Percentiles rank a stretch among this genome's conserved stretches.
phyloP scores from a whole-genome alignment of 78 protist genomes.

The Dictyostelium capitatum region DNA sequence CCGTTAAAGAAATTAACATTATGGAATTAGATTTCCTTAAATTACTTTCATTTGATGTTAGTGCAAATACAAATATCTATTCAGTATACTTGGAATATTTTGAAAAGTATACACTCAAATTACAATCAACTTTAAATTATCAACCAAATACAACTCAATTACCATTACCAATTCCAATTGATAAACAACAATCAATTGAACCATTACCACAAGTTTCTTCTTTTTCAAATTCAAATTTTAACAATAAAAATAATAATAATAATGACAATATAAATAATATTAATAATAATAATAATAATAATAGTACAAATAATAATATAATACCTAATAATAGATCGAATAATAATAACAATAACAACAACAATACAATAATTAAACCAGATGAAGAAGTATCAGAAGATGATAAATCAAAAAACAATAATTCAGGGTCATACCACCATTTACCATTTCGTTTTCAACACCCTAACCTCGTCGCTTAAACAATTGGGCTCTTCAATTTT shows the following conservation, averaged over 20 bases:
- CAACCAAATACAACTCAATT: neutral
- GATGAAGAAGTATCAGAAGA: neutral
- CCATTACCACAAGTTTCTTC: too few relatives aligned
- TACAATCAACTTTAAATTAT: slow-evolving; percentile 12
- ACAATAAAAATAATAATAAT: neutral
- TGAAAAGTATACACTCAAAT: slow-evolving; percentile 31
- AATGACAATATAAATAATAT: neutral
- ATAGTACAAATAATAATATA: neutral
- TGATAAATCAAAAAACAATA: neutral
- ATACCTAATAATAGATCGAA: neutral
- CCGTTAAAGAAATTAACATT: slow-evolving; percentile 50
- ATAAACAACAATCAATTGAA: neutral
- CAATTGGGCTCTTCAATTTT: neutral
- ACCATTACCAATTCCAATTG: slow-evolving; percentile 10
- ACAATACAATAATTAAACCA: too few relatives aligned
- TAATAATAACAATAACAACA: too few relatives aligned
- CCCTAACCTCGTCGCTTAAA: neutral
- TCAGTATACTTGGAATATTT: neutral
- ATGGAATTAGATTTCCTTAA: slow-evolving; percentile 69
- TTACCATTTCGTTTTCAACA: neutral
- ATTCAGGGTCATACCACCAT: neutral
- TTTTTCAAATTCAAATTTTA: neutral
- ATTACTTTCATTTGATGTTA: slow-evolving; percentile 45
- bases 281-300: neutral
- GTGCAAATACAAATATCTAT: neutral